phyloP scores from a whole-genome alignment of 371 early-diverging fungal genomes.

The Rhizopus sp. region DNA sequence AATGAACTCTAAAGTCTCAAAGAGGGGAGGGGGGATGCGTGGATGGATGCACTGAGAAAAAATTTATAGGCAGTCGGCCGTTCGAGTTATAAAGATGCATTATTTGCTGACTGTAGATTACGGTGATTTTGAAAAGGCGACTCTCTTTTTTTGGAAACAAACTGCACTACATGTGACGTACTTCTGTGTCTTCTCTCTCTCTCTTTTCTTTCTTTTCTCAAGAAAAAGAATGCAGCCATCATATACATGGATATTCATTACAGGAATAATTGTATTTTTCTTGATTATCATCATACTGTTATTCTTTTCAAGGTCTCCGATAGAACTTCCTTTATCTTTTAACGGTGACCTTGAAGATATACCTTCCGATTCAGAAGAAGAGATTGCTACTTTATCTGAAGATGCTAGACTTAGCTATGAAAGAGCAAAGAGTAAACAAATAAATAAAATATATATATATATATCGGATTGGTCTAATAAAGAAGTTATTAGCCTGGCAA shows the following conservation, averaged over 20 bases:
- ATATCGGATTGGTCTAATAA: neutral
- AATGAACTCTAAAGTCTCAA: too few species aligned
- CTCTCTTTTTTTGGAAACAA: too few species aligned
- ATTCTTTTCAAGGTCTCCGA: conserved; percentile 41
- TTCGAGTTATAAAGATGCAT: too few species aligned
- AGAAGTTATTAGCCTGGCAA: conserved; percentile 44
- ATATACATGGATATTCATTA: conserved; percentile 41
- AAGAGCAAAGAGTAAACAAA: conserved; percentile 41
- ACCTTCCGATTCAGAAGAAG: conserved; percentile 39
- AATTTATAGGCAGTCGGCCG: too few species aligned
- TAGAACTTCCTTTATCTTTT: conserved; percentile 31
- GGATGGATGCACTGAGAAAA: too few species aligned
- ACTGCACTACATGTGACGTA: too few species aligned
- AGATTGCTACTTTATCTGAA: conserved; percentile 37
- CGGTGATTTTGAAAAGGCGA: too few species aligned
- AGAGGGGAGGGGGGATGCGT: too few species aligned
- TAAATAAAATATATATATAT: conserved; percentile 1
- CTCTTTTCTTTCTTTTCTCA: conserved; percentile 6
- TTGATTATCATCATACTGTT: conserved; percentile 32
- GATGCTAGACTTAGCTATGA: conserved; percentile 49
- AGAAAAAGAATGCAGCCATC: conserved; percentile 24
- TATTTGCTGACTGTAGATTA: too few species aligned
- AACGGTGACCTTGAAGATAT: conserved; percentile 37
- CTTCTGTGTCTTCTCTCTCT: conserved; percentile 6
- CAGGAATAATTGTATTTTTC: conserved; percentile 39